A percentile compares a stretch with the other conserved stretches of the same genome.
phyloP scores from a whole-genome alignment of 1,139 yeast genomes.

The Pichia sp. region DNA sequence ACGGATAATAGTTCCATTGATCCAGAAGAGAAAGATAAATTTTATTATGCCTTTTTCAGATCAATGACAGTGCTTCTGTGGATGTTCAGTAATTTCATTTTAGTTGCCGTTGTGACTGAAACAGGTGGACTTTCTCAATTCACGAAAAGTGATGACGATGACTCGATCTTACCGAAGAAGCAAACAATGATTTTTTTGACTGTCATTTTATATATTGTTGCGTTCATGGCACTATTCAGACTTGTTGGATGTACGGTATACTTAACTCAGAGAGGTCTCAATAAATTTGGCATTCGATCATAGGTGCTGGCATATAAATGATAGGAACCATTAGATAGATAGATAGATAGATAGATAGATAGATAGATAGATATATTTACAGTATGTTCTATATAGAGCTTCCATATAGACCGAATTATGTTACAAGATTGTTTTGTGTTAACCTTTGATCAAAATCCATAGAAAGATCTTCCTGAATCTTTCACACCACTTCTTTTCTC shows the following conservation, averaged over 20 bases:
- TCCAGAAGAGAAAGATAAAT: slow-evolving; percentile 34
- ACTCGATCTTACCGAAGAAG: slow-evolving; percentile 16
- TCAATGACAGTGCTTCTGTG: slow-evolving; percentile 73
- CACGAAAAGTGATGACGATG: slow-evolving; percentile 15
- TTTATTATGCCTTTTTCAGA: slow-evolving; percentile 69
- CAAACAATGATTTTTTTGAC: slow-evolving; percentile 46
- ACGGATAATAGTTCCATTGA: slow-evolving; percentile 2
- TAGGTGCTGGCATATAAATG: neutral
- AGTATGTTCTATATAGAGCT: neutral
- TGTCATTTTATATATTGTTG: slow-evolving; percentile 75
- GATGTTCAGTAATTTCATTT: slow-evolving; percentile 65
- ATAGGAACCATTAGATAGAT: too few relatives aligned
- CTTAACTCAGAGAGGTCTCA: slow-evolving; percentile 23
- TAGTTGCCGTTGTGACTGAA: slow-evolving; percentile 60
- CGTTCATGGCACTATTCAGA: slow-evolving; percentile 68
- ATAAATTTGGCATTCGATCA: slow-evolving; percentile 7
- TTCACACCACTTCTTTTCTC: slow-evolving; percentile 53
- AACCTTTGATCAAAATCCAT: slow-evolving; percentile 7
- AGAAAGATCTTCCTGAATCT: slow-evolving; percentile 52
- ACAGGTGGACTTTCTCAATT: slow-evolving; percentile 48
- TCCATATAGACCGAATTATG: too few relatives aligned
- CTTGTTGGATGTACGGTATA: slow-evolving; percentile 52
- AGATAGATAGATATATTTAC: neutral
- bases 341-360: too few relatives aligned
- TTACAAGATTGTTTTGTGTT: neutral